phyloP scores from a whole-genome alignment of 176 grass and related monocot genomes.

The Oryza longistaminata region DNA sequence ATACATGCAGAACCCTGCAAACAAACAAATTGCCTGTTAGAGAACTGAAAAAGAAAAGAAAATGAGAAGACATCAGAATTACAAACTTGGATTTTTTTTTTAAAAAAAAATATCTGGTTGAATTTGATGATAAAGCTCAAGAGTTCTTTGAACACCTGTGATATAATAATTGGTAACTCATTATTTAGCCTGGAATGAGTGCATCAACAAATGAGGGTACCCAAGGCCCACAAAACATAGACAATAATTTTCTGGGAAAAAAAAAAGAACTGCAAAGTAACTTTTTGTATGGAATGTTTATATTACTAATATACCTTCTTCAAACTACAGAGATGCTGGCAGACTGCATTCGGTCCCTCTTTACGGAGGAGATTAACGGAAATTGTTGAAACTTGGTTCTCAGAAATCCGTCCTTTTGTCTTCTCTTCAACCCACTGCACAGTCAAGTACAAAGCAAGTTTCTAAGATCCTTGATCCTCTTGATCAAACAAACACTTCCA shows the following conservation, averaged over 20 bases:
- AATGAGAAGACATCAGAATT: neutral
- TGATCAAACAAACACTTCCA: conserved; percentile 7
- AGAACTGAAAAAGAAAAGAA: neutral
- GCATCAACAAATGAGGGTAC: conserved; percentile 10
- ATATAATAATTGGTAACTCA: neutral
- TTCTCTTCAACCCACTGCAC: conserved; percentile 96
- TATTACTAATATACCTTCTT: conserved; percentile 62
- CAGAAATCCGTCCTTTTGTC: conserved; percentile 64
- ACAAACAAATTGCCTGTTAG: conserved; percentile 29
- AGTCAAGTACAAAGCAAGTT: conserved; percentile 37
- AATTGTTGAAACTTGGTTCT: conserved; percentile 77
- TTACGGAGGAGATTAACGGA: conserved; percentile 82
- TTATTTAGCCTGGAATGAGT: conserved; percentile 25
- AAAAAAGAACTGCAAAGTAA: conserved; percentile 19
- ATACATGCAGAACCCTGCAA: conserved; percentile 89
- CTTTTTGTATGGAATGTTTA: neutral
- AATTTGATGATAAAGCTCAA: conserved; percentile 9
- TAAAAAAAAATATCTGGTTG: neutral
- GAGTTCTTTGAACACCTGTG: neutral
- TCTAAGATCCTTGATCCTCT: neutral
- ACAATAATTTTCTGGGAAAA: neutral
- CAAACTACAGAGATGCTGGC: conserved; percentile 68
- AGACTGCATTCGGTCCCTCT: conserved; percentile 83
- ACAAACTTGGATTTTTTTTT: neutral
- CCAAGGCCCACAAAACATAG: neutral